phyloP scores from a whole-genome alignment of 2,329 filamentous ascomycete species.

The Coniochaeta sp. region DNA sequence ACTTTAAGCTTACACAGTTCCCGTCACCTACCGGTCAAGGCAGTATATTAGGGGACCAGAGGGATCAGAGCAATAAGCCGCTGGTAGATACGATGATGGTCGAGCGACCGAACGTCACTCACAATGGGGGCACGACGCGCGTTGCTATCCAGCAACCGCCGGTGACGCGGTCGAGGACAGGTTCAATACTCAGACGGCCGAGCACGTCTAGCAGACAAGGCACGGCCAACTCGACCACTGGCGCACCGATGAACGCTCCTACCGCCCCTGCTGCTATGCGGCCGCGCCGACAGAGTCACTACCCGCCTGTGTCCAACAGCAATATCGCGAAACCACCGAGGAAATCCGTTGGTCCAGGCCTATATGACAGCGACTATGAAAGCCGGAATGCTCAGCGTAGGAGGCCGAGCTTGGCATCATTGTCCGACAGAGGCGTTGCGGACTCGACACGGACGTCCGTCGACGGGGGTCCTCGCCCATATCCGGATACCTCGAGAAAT shows the following conservation, averaged over 20 bases:
- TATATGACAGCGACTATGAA: conserved; percentile 52
- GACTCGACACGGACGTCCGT: conserved; percentile 42
- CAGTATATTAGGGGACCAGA: conserved; percentile 40
- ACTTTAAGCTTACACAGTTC: conserved; percentile 69
- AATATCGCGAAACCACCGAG: conserved; percentile 59
- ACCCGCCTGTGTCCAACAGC: conserved; percentile 58
- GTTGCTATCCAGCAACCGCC: conserved; percentile 29
- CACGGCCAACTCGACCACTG: conserved; percentile 42
- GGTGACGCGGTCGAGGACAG: conserved; percentile 37
- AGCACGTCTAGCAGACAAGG: conserved; percentile 48
- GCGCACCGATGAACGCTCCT: conserved; percentile 41
- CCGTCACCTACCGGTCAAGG: conserved; percentile 53
- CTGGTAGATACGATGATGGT: conserved; percentile 35
- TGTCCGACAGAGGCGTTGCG: conserved; percentile 29
- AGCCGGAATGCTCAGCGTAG: conserved; percentile 44
- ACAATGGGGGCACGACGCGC: conserved; percentile 30
- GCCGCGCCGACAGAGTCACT: conserved; percentile 72
- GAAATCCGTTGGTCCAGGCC: conserved; percentile 76
- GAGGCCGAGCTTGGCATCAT: conserved; percentile 56
- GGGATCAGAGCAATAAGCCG: conserved; percentile 14
- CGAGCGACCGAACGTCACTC: conserved; percentile 31
- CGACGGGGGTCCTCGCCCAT: conserved; percentile 32
- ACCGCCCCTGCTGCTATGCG: conserved; percentile 56
- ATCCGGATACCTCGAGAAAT: conserved; percentile 37
- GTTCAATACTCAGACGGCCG: conserved; percentile 51